Evolutionary conservation across 441 rosid genomes (phyloP).

Genomic region (Erodium texanum): DNA sequence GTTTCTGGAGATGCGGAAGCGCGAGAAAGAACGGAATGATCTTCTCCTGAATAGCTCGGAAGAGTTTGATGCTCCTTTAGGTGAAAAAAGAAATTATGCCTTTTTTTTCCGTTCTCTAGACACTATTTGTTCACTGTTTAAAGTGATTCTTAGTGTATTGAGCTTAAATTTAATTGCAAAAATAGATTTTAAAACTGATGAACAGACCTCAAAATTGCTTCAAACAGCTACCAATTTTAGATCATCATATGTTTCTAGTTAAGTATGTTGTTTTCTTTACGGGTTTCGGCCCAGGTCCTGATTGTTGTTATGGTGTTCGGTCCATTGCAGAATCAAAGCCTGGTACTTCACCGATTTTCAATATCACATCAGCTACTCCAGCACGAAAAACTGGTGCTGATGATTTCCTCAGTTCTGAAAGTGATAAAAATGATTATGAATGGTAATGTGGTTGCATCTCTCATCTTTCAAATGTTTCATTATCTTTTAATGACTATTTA

Average conservation of each 20-base stretch:
- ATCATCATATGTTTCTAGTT: not conserved
- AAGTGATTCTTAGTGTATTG: too few species aligned
- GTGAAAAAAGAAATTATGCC: slow-evolving; percentile 23
- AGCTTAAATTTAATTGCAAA: not conserved
- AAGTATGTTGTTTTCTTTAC: not conserved
- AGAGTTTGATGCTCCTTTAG: slow-evolving; percentile 62
- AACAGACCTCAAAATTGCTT: not conserved
- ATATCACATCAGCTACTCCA: slow-evolving; percentile 41
- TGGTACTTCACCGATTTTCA: slow-evolving; percentile 75
- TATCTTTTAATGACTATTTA: not conserved
- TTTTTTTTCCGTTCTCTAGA: not conserved
- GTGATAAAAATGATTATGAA: slow-evolving; percentile 88
- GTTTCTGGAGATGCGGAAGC: slow-evolving; percentile 84
- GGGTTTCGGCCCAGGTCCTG: not conserved
- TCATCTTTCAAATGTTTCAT: not conserved
- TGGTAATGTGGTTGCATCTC: slow-evolving; percentile 41
- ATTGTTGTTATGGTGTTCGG: slow-evolving; percentile 3
- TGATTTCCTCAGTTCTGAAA: slow-evolving; percentile 84
- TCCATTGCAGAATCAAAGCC: slow-evolving; percentile 55
- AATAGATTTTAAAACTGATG: not conserved
- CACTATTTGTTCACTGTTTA: too few species aligned
- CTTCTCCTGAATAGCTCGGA: slow-evolving; percentile 51
- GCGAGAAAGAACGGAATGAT: slow-evolving; percentile 71
- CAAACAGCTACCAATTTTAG: not conserved
- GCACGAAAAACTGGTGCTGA: slow-evolving; percentile 57